These are phyloP conservation scores for Phycomyces blakesleeanus DNA, from an alignment of 192 early-diverging fungal species.

Conservation along the genomic window DNA sequence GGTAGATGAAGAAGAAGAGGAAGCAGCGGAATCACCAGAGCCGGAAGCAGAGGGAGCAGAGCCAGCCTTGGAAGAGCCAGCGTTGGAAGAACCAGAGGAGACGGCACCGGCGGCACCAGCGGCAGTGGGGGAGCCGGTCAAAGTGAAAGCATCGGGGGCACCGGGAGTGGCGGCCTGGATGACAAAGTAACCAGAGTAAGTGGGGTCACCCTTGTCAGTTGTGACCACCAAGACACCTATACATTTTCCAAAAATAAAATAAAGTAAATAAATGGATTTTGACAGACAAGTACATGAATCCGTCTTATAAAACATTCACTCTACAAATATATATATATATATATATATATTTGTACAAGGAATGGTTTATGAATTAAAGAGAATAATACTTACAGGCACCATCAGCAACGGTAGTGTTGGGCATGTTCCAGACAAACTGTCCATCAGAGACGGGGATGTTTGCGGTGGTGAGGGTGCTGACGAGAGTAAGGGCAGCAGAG, in stretches of 20 bases:
- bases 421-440: conserved; percentile 6
- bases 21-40: not conserved
- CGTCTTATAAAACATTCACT: too few species aligned
- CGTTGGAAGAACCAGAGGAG: not conserved
- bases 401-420: not conserved
- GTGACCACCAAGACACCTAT: conserved; percentile 1
- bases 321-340: too few species aligned
- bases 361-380: too few species aligned
- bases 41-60: not conserved
- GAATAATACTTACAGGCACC: not conserved
- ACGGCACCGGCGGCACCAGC: conserved; percentile 1
- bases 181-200: conserved; percentile 14
- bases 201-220: not conserved
- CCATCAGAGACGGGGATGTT: not conserved
- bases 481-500: not conserved
- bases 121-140: not conserved
- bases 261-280: too few species aligned
- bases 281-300: too few species aligned
- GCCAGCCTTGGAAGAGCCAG: not conserved
- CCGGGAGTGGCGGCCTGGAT: conserved; percentile 6
- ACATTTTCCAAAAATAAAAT: not conserved
- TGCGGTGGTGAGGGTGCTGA: not conserved
- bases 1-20: not conserved
- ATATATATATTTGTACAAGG: too few species aligned
- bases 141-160: not conserved